Base-by-base conservation (phyloP, 345 rosid species). In the Theobroma cacao region DNA sequence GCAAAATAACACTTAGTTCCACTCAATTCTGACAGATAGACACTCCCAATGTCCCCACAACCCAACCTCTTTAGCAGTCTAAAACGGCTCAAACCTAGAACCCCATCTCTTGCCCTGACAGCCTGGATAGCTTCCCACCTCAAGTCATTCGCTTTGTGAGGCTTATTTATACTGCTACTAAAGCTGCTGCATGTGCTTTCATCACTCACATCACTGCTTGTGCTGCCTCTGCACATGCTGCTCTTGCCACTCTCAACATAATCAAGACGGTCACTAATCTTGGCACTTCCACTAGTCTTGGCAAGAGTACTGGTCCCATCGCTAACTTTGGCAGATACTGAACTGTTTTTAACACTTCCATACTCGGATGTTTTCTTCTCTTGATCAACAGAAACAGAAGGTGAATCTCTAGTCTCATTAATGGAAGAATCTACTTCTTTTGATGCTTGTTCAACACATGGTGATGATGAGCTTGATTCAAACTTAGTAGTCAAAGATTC, bases 71-170 rank as follows among this genome's bases (percentile, higher is more conserved):
- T 94, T 22, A 92, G 90, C 61, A 94, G 87, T 77, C 94, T 90
- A 81, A 94, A 94, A 73, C 91, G 97, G 85, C 87, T 92, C 60
- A 94, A 84, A 72, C 97, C 96, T 82, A 94, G 80, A 78, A 74
- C 81, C 31, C 95, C 96, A 80, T 94, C 95, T 66, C 84, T 88
- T 34, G 82, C 82, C 82, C 93, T 87, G 26, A 92, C 91, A 0
- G 90, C 93, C 77, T 92, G 97, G 80, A 94, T 94, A 43, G 97
- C 98, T 87, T 92, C 98, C 98, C 98, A 94, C 77, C 97, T 90
- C 85, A 87, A 75, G 80, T 94, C 98, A 69, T 94, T 92, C 28
- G 92, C 94, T 82, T 92, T 92, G 77, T 94, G 98, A 28, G 98
- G 98, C 75, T 92, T 94, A 85, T 78, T 94, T 64, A 91, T 86